Base-by-base conservation (phyloP, 140 eudicot species). In the Flaveria floridana region DNA sequence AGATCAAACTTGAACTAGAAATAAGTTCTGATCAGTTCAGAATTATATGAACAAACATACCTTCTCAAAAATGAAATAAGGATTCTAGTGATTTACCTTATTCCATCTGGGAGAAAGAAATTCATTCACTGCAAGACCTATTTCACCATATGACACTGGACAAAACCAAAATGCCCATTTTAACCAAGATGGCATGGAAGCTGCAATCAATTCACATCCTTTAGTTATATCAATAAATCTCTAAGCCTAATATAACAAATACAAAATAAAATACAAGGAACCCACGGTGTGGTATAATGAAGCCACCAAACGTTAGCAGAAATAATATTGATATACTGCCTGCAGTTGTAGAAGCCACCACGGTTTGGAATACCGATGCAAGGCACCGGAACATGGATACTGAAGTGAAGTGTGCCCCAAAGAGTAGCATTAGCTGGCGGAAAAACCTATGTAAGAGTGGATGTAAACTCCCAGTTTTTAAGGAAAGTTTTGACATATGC, bases 301-400 rank as follows among this genome's bases (percentile, higher is more conserved):
- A 90, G 65, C 97, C 97, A 71, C 92, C 81, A 51, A 88, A 83
- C 10, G 83, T 41, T 18, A 88, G 34, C 58, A 86, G 68, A 78
- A 73, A 71, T 63, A 90, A 46, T 39, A 88, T 64, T 19, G 82
- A 39, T 26, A 88, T 55, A 72, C 85, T 76, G 52, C 88, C 88
- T 64, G 90, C 92, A 20, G 83, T 68, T 53, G 87, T 64, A 15
- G 88, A 44, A 28, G 84, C 87, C 69, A 79, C 91, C 48, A 79
- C 16, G 7, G 87, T 90, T 75, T 63, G 88, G 78, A 68, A 81
- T 39, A 86, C 64, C 42, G 95, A 77, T 53, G 88, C 97, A 76
- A 88, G 42, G 70, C 88, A 84, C n/a, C 97, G 88, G 77, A 84
- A 90, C 88, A 86, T 75, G 56, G 97, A 90, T 72, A 84, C 56